Conservation (phyloP, 2,329 filamentous ascomycete species). For the Paraphoma sp. region DNA sequence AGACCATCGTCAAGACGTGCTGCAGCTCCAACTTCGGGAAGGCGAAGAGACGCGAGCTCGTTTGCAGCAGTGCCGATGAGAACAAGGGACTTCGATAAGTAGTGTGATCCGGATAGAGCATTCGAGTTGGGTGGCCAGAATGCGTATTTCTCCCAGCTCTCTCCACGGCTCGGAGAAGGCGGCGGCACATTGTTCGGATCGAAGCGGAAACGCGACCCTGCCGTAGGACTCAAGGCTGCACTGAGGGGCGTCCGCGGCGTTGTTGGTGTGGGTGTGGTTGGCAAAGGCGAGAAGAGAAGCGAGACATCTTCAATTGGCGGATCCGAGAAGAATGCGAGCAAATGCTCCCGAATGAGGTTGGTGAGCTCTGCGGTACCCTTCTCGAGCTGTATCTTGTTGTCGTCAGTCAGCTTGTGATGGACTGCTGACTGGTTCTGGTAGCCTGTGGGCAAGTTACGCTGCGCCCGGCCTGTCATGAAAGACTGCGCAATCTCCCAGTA, state of each 20-base stretch:
- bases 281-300: slow-evolving; percentile 80
- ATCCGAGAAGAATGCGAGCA: slow-evolving; percentile 84
- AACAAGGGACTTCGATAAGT: slow-evolving; percentile 80
- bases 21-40: slow-evolving; percentile 63
- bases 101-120: slow-evolving; percentile 89
- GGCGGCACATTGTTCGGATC: slow-evolving; percentile 79
- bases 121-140: slow-evolving; percentile 97
- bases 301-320: slow-evolving; percentile 91
- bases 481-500: slow-evolving; percentile 93
- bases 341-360: slow-evolving; percentile 78
- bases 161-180: slow-evolving; percentile 75
- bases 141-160: slow-evolving; percentile 90
- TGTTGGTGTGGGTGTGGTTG: slow-evolving; percentile 65
- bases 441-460: slow-evolving; percentile 78
- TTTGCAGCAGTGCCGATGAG: slow-evolving; percentile 86
- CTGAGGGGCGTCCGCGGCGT: slow-evolving; percentile 66
- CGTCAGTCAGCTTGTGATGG: slow-evolving; percentile 79
- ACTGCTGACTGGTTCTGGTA: slow-evolving; percentile 81
- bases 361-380: slow-evolving; percentile 84
- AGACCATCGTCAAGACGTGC: slow-evolving; percentile 70
- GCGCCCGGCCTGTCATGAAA: slow-evolving; percentile 86
- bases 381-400: slow-evolving; percentile 74
- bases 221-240: slow-evolving; percentile 65
- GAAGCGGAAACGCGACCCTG: slow-evolving; percentile 78
- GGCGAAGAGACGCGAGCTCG: slow-evolving; percentile 79